These are phyloP conservation scores for Fusarium clavum DNA, from an alignment of 2,329 filamentous ascomycete species.

Conservation along the genomic window DNA sequence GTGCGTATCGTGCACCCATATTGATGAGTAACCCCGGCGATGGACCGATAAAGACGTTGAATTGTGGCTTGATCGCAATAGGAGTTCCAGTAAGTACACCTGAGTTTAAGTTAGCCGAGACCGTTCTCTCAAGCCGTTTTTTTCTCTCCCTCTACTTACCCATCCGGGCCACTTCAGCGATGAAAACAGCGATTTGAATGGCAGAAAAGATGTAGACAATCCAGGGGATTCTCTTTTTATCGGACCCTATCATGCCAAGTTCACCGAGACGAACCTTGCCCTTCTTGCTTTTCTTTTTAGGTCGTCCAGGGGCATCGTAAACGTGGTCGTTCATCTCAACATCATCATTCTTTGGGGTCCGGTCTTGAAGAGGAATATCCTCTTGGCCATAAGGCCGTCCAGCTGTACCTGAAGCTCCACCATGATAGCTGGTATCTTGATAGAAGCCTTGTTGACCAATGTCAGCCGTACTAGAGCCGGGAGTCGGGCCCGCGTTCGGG, in stretches of 20 bases:
- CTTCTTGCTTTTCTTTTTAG: conserved; percentile 52
- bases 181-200: conserved; percentile 85
- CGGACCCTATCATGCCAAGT: conserved; percentile 68
- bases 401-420: conserved; percentile 57
- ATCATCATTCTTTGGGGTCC: conserved; percentile 56
- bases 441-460: conserved; percentile 55
- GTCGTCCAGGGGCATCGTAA: conserved; percentile 64
- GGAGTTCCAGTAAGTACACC: conserved; percentile 81
- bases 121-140: not conserved
- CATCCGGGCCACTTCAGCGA: conserved; percentile 87
- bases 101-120: conserved; percentile 50
- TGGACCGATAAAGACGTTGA: conserved; percentile 98
- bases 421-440: conserved; percentile 69
- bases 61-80: conserved; percentile 82
- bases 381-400: conserved; percentile 58
- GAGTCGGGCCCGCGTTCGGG: conserved; percentile 53
- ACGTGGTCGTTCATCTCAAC: conserved; percentile 66
- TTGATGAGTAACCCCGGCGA: conserved; percentile 92
- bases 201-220: conserved; percentile 84
- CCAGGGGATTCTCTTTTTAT: conserved; percentile 74
- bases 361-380: conserved; percentile 68
- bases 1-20: conserved; percentile 92
- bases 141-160: conserved; percentile 62
- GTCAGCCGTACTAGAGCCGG: conserved; percentile 54
- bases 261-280: conserved; percentile 67